Conservation (phyloP, 2,329 filamentous ascomycete species). For the Fusarium tjaetaba region DNA sequence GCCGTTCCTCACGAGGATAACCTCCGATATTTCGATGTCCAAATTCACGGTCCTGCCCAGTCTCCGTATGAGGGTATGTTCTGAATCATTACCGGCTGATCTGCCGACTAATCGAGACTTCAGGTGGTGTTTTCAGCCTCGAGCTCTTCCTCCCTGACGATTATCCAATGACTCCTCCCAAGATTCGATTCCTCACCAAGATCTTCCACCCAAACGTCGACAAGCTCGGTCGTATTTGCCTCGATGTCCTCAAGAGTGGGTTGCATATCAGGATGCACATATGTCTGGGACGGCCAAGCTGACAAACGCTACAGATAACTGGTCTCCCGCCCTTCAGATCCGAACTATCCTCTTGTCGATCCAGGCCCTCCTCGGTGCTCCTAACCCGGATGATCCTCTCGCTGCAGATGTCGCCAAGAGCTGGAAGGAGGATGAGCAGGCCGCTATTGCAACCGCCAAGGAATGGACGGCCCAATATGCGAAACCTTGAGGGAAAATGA, state of each 20-base stretch:
- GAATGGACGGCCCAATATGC: constrained; percentile 93
- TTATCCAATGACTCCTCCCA: constrained; percentile 98
- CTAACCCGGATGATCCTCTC: constrained; percentile 97
- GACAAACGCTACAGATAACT: constrained; percentile 77
- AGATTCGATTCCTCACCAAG: constrained; percentile 98
- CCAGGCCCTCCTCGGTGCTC: constrained; percentile 93
- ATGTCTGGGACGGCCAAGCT: constrained; percentile 1
- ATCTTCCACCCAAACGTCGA: constrained; percentile 99
- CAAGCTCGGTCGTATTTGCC: constrained; percentile 94
- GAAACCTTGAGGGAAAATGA: constrained; percentile 52
- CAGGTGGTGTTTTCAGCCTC: constrained; percentile 89
- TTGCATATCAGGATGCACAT: neutral
- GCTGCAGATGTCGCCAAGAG: constrained; percentile 97
- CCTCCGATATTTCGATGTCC: constrained; percentile 97
- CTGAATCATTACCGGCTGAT: neutral
- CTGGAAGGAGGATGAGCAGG: constrained; percentile 96
- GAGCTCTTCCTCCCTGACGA: constrained; percentile 98
- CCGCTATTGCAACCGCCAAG: constrained; percentile 89
- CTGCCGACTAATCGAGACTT: constrained; percentile 12
- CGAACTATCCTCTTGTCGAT: constrained; percentile 98
- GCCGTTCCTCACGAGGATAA: constrained; percentile 97
- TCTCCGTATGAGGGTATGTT: constrained; percentile 91
- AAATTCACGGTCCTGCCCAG: constrained; percentile 89
- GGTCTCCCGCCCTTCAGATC: constrained; percentile 97
- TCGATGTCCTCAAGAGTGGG: constrained; percentile 96